Evolutionary conservation across 2,329 filamentous ascomycete species (phyloP).

Genomic region (Colletotrichum sp.): DNA sequence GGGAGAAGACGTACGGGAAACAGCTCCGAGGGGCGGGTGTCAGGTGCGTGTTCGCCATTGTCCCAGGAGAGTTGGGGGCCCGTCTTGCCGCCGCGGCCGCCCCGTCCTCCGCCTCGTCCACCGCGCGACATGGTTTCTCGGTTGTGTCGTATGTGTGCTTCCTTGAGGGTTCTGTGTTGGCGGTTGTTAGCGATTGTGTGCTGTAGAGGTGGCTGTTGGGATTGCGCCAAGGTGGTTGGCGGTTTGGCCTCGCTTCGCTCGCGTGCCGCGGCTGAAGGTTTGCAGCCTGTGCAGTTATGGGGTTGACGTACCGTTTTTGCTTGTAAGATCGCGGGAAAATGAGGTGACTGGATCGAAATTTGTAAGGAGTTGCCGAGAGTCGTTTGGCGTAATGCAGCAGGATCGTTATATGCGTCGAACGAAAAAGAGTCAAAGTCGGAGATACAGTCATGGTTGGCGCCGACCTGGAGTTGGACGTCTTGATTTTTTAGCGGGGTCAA

Average conservation of each 20-base stretch:
- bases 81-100: conserved; percentile 52
- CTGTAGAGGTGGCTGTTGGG: neutral
- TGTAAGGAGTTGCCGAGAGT: accelerated
- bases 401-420: neutral
- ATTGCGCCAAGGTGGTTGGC: neutral
- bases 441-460: neutral
- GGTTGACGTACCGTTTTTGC: neutral
- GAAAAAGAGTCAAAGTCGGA: neutral
- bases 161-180: neutral
- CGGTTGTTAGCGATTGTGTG: neutral
- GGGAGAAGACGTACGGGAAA: conserved; percentile 52
- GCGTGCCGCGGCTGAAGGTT: neutral
- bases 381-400: neutral
- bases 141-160: neutral
- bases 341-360: accelerated
- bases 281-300: neutral
- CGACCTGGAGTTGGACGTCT: neutral
- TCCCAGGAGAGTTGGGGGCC: conserved; percentile 57
- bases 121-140: conserved; percentile 50
- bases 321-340: neutral
- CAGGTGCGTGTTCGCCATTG: conserved; percentile 53
- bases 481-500: neutral
- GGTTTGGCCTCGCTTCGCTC: neutral
- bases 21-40: conserved; percentile 62
- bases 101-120: conserved; percentile 48